These are phyloP conservation scores for Hypoxylon sp. DNA, from an alignment of 2,329 filamentous ascomycete genomes.

Conservation along the genomic window DNA sequence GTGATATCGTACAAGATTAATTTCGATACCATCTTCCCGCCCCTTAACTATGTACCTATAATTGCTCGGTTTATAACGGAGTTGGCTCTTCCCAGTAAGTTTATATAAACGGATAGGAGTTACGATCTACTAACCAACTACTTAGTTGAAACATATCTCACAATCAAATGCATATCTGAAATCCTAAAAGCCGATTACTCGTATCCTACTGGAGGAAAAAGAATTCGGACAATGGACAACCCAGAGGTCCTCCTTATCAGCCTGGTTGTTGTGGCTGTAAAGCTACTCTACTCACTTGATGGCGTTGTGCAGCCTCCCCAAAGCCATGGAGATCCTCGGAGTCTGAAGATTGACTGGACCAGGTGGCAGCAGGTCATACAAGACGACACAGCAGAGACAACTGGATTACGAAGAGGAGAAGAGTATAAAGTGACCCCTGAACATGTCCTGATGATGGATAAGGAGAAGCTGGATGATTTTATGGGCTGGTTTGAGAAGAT, in stretches of 20 bases:
- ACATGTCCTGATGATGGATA: conserved; percentile 64
- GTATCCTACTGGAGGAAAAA: conserved; percentile 66
- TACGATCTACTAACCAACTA: conserved; percentile 48
- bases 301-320: conserved; percentile 65
- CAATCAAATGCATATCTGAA: conserved; percentile 70
- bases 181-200: conserved; percentile 68
- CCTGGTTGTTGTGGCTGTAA: conserved; percentile 81
- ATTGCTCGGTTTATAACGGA: conserved; percentile 79
- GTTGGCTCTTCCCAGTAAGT: conserved; percentile 80
- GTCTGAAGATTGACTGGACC: conserved; percentile 78
- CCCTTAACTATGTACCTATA: conserved; percentile 78
- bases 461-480: conserved; percentile 78
- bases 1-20: conserved; percentile 75
- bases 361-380: conserved; percentile 73
- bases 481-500: conserved; percentile 83
- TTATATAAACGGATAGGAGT: not conserved
- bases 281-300: conserved; percentile 84
- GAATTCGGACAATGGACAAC: conserved; percentile 68
- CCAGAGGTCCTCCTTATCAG: conserved; percentile 83
- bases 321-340: conserved; percentile 69
- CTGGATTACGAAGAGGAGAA: conserved; percentile 48
- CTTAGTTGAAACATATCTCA: conserved; percentile 74
- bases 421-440: conserved; percentile 53
- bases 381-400: conserved; percentile 47
- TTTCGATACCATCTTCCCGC: conserved; percentile 79